phyloP scores from a whole-genome alignment of 129 eudicot genomes.

The Helichrysum umbraculigerum region DNA sequence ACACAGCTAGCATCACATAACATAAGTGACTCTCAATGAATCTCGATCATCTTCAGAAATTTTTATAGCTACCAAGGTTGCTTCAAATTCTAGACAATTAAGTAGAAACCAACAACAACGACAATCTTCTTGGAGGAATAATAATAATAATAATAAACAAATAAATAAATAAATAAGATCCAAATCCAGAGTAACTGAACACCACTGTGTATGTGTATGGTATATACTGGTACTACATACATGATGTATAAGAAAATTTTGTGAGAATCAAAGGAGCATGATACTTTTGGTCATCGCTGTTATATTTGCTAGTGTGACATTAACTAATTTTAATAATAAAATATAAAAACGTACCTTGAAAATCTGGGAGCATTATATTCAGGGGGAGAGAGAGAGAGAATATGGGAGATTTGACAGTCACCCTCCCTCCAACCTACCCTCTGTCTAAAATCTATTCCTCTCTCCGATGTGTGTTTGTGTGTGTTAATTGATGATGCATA shows the following conservation, averaged over 20 bases:
- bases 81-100: constrained; percentile 23
- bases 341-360: constrained; percentile 14
- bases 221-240: no score
- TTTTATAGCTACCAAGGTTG: constrained; percentile 25
- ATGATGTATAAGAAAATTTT: no score
- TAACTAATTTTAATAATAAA: neutral
- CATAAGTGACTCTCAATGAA: no score
- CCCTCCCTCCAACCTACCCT: neutral
- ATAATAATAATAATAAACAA: no score
- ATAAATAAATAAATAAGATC: no score
- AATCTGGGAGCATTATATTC: constrained; percentile 20
- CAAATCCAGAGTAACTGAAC: no score
- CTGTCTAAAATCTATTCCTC: constrained; percentile 8
- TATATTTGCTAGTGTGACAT: neutral
- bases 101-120: constrained; percentile 24
- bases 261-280: neutral
- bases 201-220: no score
- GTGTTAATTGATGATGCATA: neutral
- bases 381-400: constrained; percentile 2
- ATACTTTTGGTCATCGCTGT: no score
- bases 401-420: constrained; percentile 20
- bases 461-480: no score
- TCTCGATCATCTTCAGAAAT: constrained; percentile 6
- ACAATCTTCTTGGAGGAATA: no score
- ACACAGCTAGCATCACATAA: no score